phyloP scores from a whole-genome alignment of 148 eudicot genomes.

The Selenicereus undatus region DNA sequence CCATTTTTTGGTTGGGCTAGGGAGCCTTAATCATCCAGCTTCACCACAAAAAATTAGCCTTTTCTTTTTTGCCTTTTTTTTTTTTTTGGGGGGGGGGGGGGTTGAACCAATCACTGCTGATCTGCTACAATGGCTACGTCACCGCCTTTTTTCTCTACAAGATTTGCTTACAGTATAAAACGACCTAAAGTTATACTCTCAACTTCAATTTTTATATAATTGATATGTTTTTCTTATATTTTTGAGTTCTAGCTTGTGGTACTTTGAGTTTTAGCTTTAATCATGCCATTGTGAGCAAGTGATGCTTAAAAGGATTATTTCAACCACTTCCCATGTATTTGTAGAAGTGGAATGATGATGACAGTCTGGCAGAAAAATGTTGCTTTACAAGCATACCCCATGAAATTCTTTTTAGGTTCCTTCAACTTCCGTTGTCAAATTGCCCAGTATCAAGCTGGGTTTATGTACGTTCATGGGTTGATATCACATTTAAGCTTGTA shows the following conservation, averaged over 20 bases:
- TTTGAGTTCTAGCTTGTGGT: no score
- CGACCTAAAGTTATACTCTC: background rate
- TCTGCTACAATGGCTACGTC: background rate
- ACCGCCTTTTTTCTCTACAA: background rate
- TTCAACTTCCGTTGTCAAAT: background rate
- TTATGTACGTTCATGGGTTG: background rate
- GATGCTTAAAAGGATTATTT: background rate
- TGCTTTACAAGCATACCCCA: background rate
- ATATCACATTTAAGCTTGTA: no score
- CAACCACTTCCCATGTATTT: no score
- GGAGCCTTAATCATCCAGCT: background rate
- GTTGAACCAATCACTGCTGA: background rate
- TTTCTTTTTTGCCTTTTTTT: background rate
- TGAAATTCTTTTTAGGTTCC: background rate
- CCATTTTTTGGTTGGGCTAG: background rate
- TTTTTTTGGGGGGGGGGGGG: background rate
- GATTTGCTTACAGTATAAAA: background rate
- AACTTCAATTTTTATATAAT: no score
- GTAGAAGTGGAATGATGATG: background rate
- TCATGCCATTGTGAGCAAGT: no score
- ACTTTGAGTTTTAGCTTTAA: no score
- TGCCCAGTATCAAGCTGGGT: background rate
- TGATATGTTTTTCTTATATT: no score
- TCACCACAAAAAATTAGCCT: background rate
- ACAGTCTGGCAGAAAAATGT: background rate